Evolutionary conservation across 768 basidiomycete species (phyloP).

Genomic region (Amylocystis lapponica): DNA sequence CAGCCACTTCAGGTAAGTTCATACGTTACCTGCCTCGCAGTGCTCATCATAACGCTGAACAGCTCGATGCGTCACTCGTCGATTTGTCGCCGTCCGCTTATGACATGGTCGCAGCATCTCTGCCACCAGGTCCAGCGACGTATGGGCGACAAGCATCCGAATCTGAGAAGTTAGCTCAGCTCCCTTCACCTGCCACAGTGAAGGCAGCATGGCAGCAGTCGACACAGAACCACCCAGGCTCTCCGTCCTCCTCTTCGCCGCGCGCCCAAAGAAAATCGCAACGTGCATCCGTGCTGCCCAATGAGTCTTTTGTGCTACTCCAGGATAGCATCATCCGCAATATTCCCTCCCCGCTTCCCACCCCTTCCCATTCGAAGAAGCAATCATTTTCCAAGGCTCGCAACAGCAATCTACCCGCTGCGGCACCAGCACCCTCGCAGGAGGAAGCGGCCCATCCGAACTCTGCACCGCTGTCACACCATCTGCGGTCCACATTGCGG

Average conservation of each 20-base stretch:
- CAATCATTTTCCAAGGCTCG: slow-evolving; percentile 33
- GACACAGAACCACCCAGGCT: slow-evolving; percentile 31
- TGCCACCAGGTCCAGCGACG: slow-evolving; percentile 49
- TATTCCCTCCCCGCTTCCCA: slow-evolving; percentile 52
- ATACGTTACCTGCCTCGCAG: background rate
- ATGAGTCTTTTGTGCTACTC: slow-evolving; percentile 87
- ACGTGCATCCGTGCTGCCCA: slow-evolving; percentile 50
- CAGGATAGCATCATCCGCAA: slow-evolving; percentile 76
- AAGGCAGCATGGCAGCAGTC: slow-evolving; percentile 63
- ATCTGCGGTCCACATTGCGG: slow-evolving; percentile 67
- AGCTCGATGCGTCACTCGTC: slow-evolving; percentile 89
- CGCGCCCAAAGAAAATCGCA: slow-evolving; percentile 58
- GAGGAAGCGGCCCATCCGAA: slow-evolving; percentile 50
- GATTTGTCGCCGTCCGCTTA: slow-evolving; percentile 84
- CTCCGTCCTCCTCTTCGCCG: slow-evolving; percentile 38
- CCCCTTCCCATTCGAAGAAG: slow-evolving; percentile 40
- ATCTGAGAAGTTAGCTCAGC: slow-evolving; percentile 40
- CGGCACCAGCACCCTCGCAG: slow-evolving; percentile 25
- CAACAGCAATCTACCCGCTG: slow-evolving; percentile 16
- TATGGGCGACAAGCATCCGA: slow-evolving; percentile 33
- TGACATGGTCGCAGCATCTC: slow-evolving; percentile 71
- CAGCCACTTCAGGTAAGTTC: slow-evolving; percentile 75
- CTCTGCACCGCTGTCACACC: slow-evolving; percentile 73
- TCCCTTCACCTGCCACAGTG: slow-evolving; percentile 43
- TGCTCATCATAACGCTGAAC: slow-evolving; percentile 1